Conservation (phyloP, 495 filamentous ascomycete genomes). For the Penicillium herquei region DNA sequence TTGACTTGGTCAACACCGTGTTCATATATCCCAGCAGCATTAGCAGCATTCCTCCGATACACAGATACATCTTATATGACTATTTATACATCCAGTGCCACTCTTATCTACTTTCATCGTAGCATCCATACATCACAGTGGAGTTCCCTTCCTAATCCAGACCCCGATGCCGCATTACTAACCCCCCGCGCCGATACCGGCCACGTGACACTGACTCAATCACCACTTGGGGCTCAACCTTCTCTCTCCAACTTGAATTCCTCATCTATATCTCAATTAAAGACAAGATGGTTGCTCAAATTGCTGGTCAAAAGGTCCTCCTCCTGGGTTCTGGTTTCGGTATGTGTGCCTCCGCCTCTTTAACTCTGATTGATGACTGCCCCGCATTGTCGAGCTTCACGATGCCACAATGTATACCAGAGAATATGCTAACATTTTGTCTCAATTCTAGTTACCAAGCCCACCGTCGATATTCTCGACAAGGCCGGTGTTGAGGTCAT, state of each 20-base stretch:
- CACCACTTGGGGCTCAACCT: conserved; percentile 7
- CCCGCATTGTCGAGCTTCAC: conserved; percentile 23
- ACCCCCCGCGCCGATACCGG: conserved; percentile 27
- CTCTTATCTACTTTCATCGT: background rate
- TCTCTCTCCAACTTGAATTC: conserved; percentile 10
- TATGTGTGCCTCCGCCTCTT: conserved; percentile 14
- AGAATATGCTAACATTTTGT: conserved; percentile 7
- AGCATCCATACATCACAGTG: conserved; percentile 1
- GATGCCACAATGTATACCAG: conserved; percentile 2
- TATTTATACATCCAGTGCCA: background rate
- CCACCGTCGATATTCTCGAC: conserved; percentile 74
- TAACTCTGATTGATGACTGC: conserved; percentile 14
- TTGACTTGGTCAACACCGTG: background rate
- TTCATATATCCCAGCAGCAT: conserved; percentile 6
- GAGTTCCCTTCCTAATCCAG: background rate
- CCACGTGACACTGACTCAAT: conserved; percentile 27
- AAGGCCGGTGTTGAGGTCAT: conserved; percentile 76
- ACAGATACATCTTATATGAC: background rate
- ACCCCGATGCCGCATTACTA: conserved; percentile 6
- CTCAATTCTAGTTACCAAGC: conserved; percentile 59
- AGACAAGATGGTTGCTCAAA: conserved; percentile 34
- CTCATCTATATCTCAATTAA: conserved; percentile 17
- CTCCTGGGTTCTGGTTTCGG: conserved; percentile 77
- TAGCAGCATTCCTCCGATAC: background rate
- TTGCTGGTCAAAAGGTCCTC: conserved; percentile 58